Evolutionary conservation across 768 basidiomycete species (phyloP).

Genomic region (Naganishia randhawae): DNA sequence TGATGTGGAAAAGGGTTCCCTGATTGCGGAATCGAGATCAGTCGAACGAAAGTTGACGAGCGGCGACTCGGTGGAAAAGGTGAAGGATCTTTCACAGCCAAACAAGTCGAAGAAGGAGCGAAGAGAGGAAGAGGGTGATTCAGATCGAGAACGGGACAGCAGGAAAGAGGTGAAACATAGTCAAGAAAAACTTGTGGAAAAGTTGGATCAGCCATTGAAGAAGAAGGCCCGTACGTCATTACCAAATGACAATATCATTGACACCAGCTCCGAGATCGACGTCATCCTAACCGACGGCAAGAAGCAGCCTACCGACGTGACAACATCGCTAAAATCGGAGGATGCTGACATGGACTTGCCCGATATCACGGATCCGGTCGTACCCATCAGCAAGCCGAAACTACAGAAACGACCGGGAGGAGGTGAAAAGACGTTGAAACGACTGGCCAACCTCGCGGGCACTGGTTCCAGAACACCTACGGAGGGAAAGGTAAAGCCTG

Average conservation of each 20-base stretch:
- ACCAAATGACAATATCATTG: background rate
- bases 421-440: background rate
- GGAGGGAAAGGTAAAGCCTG: background rate
- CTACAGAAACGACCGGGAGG: background rate
- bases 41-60: background rate
- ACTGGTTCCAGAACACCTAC: background rate
- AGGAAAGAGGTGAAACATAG: background rate
- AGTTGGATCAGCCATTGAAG: background rate
- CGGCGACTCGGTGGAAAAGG: background rate
- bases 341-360: background rate
- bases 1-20: background rate
- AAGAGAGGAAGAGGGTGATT: background rate
- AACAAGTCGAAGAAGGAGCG: background rate
- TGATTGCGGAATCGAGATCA: background rate
- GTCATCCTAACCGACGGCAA: background rate
- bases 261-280: background rate
- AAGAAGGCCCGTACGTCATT: background rate
- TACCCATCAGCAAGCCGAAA: constrained; percentile 3
- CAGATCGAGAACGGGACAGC: background rate
- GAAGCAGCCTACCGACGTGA: background rate
- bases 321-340: background rate
- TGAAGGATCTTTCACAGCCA: background rate
- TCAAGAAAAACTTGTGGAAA: background rate
- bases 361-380: background rate
- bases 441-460: constrained; percentile 5